Base-by-base conservation (phyloP, 257 asterid species). In the Jasminum sambac region DNA sequence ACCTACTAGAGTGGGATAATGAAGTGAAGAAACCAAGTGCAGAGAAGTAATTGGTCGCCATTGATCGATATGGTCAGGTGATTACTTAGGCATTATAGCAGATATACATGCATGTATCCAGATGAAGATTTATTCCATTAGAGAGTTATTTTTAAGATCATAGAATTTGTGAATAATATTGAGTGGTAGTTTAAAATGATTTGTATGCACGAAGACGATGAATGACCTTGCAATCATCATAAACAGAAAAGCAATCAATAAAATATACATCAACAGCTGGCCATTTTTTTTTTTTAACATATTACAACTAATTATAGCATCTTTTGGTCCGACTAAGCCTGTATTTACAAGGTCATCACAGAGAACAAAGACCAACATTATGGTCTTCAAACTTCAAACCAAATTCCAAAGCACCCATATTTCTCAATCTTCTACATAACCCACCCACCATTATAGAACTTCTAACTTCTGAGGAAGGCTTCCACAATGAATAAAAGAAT, bases 401-500 rank as follows among this genome's bases (percentile, higher is more conserved):
- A 59, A 72, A 67, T 67, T 57, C 59, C 72, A 80, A 67, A 67
- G 43, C 66, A 48, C 39, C 60, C 48, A 36, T 34, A 24, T 40
- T 67, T 41, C 44, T 24, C 71, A 30, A 30, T 30, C 36, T 30
- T 40, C 61, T 67, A 69, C 72, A 71, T 63, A 9, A 50, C 19
- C n/a, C 81, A 60, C 76, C 76, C 63, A 65, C 65, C 36, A 30
- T 79, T 68, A 65, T n/a, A 66, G 64, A 74, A 64, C 66, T 73
- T 79, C 36, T 30, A 30, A 30, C 36, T 30, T 30, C 36, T 14
- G 14, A 50, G 39, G 23, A 43, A 66, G 44, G 67, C 73, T 72
- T 72, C 77, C 62, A 70, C 62, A 67, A 59, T 68, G 72, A 82
- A 80, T 69, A 67, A 79, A 84, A 76, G 81, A 87, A 84, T 79